Conservation (phyloP, 2,329 filamentous ascomycete species). For the Penicillium sp. region DNA sequence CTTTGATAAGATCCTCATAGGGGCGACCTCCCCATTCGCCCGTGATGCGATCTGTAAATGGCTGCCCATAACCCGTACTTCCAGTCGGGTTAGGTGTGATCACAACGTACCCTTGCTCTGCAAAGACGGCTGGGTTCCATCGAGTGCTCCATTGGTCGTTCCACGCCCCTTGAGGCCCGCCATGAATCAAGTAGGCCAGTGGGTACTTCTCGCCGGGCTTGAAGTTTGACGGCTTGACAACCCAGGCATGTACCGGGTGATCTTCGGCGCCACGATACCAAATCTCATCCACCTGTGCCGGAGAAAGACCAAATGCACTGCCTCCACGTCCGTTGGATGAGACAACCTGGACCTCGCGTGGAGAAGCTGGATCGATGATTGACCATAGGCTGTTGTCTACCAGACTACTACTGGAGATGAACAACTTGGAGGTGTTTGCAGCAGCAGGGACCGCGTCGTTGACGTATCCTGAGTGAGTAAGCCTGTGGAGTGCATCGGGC, state of each 20-base stretch:
- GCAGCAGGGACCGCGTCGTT: slow-evolving; percentile 36
- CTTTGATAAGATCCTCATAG: slow-evolving; percentile 52
- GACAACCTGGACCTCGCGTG: slow-evolving; percentile 28
- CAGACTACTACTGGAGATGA: slow-evolving; percentile 41
- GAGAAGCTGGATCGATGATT: slow-evolving; percentile 35
- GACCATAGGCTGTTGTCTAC: slow-evolving; percentile 44
- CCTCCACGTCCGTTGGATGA: slow-evolving; percentile 38
- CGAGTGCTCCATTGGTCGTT: slow-evolving; percentile 51
- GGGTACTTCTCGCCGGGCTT: slow-evolving; percentile 47
- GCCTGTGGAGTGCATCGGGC: slow-evolving; percentile 31
- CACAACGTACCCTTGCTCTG: slow-evolving; percentile 57
- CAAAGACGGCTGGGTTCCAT: slow-evolving; percentile 53
- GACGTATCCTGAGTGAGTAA: slow-evolving; percentile 40
- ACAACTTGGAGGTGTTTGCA: slow-evolving; percentile 33
- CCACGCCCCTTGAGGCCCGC: slow-evolving; percentile 49
- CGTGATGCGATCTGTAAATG: slow-evolving; percentile 49
- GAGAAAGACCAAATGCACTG: slow-evolving; percentile 38
- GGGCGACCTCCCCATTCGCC: slow-evolving; percentile 51
- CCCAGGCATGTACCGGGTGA: slow-evolving; percentile 42
- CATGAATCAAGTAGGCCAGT: slow-evolving; percentile 51
- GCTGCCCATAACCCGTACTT: slow-evolving; percentile 53
- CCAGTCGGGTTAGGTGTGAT: slow-evolving; percentile 56
- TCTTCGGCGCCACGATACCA: slow-evolving; percentile 45
- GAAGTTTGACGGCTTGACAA: slow-evolving; percentile 46
- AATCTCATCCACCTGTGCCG: slow-evolving; percentile 41